Evolutionary conservation across 148 eudicot species (phyloP), one percentile per base, ranked within the genome.

Genomic region (Spergularia marina): DNA sequence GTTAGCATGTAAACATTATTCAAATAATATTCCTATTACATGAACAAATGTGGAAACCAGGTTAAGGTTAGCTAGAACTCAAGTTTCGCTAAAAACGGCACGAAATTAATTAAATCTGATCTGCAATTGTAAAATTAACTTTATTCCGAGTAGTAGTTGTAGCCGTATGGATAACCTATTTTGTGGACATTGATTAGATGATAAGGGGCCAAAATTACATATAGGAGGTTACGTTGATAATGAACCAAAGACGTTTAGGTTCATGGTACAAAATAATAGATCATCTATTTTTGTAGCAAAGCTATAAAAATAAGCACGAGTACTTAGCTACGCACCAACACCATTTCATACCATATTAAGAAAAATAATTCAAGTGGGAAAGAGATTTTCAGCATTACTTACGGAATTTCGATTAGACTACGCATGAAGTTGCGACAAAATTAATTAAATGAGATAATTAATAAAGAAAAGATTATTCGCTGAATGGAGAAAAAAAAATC

Each of bases 331-430:
- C 34, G 62, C 18, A 76, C 8, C 49, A 44, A 23, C 36, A 53
- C 20, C 56, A 67, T 67, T 66, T 61, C 10, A 9, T 67, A 57
- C 70, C 66, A 67, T 67, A 67, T 54, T 44, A 39, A 66, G 65
- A 4, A 54, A 65, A 67, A 59, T 17, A 8, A 60, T 60, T 54
- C 63, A 77, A 66, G 64, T 47, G 65, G 56, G 75, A n/a, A 25
- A 36, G 17, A 70, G 11, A 52, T 10, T 57, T 68, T 57, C 3
- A 41, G 53, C 25, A 60, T 70, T 39, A 77, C 39, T 60, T 77
- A 61, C 52, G 63, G 80, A 49, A 77, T 60, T 34, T 62, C 62
- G 64, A 77, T 62, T 18, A 61, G 70, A 62, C 80, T 20, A 39
- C 20, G 62, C 60, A 44, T 39, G 20, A 12, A 76, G 17, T 51